phyloP scores from a whole-genome alignment of 768 basidiomycete species.

The Tephrocybe sp. region DNA sequence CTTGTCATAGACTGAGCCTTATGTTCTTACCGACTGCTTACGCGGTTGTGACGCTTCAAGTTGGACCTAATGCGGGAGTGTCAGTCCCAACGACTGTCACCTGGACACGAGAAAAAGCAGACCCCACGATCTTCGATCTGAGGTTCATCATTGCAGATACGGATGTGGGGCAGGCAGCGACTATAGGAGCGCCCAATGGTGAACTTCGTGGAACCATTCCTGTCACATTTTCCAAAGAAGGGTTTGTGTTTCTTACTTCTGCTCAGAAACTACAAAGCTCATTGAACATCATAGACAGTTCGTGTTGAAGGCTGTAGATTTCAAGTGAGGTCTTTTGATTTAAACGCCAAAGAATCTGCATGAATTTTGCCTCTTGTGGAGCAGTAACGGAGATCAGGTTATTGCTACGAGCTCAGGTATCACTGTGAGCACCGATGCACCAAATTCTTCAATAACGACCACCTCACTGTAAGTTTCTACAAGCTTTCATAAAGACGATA shows the following conservation, averaged over 20 bases:
- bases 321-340: background rate
- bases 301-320: constrained; percentile 1
- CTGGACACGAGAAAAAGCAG: constrained; percentile 1
- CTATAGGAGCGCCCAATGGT: background rate
- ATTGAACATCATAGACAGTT: background rate
- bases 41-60: background rate
- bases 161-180: background rate
- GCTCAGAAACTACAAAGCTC: too few relatives aligned
- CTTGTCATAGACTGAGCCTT: background rate
- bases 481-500: too few relatives aligned
- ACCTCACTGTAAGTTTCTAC: constrained; percentile 2
- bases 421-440: background rate
- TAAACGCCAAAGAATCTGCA: background rate
- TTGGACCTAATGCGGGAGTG: background rate
- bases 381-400: constrained; percentile 2
- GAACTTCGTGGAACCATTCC: background rate
- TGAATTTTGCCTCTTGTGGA: background rate
- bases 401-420: background rate
- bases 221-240: constrained; percentile 4
- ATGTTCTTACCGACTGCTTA: background rate
- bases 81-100: background rate
- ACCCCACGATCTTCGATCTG: constrained; percentile 9
- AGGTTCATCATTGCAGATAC: background rate
- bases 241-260: background rate
- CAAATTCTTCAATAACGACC: background rate